Evolutionary conservation across 2,329 filamentous ascomycete species (phyloP).

Genomic region (Hymenoscyphus linearis): DNA sequence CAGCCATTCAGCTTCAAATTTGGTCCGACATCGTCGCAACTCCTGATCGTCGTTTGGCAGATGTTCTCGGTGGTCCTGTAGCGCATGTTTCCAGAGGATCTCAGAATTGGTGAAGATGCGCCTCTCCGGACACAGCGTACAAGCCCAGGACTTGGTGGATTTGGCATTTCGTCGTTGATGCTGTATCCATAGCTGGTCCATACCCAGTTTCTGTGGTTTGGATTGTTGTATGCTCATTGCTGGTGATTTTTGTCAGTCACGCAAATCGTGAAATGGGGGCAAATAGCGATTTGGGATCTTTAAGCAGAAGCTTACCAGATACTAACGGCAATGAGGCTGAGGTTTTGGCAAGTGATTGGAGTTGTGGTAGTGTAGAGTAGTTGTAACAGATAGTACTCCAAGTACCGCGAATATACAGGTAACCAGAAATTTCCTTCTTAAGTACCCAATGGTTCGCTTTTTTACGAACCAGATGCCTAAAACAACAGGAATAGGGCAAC

Average conservation of each 20-base stretch:
- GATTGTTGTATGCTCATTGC: conserved; percentile 1
- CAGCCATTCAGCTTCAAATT: not conserved
- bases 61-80: conserved; percentile 11
- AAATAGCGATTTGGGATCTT: no score
- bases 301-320: no score
- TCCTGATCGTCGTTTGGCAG: not conserved
- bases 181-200: conserved; percentile 19
- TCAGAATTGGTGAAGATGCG: conserved; percentile 13
- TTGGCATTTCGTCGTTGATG: conserved; percentile 19
- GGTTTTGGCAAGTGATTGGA: no score
- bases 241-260: not conserved
- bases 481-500: no score
- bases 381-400: no score
- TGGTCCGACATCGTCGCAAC: not conserved
- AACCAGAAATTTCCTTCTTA: no score
- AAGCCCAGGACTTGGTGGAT: conserved; percentile 18
- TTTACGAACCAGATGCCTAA: no score
- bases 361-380: no score
- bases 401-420: no score
- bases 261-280: no score
- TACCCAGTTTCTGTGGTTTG: not conserved
- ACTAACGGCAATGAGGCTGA: no score
- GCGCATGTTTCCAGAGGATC: conserved; percentile 19
- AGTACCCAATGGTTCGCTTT: no score
- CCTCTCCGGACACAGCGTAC: conserved; percentile 15